A percentile compares a stretch with the other conserved stretches of the same genome.
Conservation (phyloP, 2,329 filamentous ascomycete species). For the Xylariaceae sp. region DNA sequence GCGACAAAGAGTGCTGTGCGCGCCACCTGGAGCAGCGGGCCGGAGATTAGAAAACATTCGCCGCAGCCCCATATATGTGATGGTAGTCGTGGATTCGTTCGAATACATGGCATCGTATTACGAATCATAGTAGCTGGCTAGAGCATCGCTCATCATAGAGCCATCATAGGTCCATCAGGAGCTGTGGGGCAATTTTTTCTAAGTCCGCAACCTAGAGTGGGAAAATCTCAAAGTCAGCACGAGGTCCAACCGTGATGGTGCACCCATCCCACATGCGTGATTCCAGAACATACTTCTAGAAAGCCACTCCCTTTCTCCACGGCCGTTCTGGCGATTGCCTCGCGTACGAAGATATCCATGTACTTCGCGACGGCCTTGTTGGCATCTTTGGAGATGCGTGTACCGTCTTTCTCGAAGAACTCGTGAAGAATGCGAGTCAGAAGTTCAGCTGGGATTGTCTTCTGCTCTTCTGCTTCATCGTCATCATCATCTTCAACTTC, state of each 20-base stretch:
- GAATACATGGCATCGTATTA: background rate
- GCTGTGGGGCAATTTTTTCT: conserved; percentile 78
- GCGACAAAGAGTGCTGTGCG: background rate
- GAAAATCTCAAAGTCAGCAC: conserved; percentile 10
- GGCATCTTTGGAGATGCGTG: conserved; percentile 70
- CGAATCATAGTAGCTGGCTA: background rate
- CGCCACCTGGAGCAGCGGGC: background rate
- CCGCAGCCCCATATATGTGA: background rate
- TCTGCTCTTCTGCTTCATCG: conserved; percentile 36
- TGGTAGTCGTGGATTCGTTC: conserved; percentile 2
- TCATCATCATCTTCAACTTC: conserved; percentile 32
- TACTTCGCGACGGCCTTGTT: conserved; percentile 76
- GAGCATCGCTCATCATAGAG: conserved; percentile 54
- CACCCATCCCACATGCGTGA: background rate
- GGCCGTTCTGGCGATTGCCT: conserved; percentile 75
- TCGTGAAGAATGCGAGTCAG: conserved; percentile 73
- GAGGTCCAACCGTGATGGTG: background rate
- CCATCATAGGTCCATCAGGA: conserved; percentile 85
- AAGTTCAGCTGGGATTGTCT: conserved; percentile 65
- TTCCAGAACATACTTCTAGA: conserved; percentile 57
- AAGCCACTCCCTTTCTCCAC: conserved; percentile 66
- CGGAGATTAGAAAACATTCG: background rate
- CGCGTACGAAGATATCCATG: conserved; percentile 83
- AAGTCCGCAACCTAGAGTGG: conserved; percentile 69
- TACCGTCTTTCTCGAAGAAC: conserved; percentile 67